These are phyloP conservation scores for Crucibulum laeve DNA, from an alignment of 768 basidiomycete species.

Conservation along the genomic window DNA sequence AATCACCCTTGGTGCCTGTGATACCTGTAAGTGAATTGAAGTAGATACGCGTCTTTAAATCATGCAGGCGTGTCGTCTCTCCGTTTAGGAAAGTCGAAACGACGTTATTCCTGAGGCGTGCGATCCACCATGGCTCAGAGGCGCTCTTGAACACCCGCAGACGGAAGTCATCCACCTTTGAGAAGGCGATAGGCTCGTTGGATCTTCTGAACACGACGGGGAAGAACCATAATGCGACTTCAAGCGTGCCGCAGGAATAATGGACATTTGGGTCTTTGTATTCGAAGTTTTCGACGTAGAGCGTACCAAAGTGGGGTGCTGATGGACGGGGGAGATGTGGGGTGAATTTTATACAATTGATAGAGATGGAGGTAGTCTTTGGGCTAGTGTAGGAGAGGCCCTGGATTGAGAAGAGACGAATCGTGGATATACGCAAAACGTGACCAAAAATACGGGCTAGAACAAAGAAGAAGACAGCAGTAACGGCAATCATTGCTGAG, in stretches of 20 bases:
- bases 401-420: background rate
- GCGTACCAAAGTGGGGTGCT: slow-evolving; percentile 25
- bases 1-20: slow-evolving; percentile 3
- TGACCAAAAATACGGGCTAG: background rate
- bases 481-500: too few relatives aligned
- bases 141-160: slow-evolving; percentile 27
- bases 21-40: slow-evolving; percentile 16
- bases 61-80: slow-evolving; percentile 32
- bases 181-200: slow-evolving; percentile 27
- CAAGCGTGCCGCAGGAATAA: slow-evolving; percentile 14
- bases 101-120: slow-evolving; percentile 29
- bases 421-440: background rate
- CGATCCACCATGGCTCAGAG: slow-evolving; percentile 32
- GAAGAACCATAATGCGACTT: slow-evolving; percentile 29
- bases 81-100: slow-evolving; percentile 34
- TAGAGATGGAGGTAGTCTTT: slow-evolving; percentile 12
- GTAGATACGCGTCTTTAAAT: slow-evolving; percentile 27
- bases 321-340: slow-evolving; percentile 23
- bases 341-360: slow-evolving; percentile 11
- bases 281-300: slow-evolving; percentile 20
- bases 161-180: slow-evolving; percentile 30
- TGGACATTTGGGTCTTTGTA: slow-evolving; percentile 23
- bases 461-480: background rate
- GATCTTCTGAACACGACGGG: slow-evolving; percentile 32
- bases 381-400: slow-evolving; percentile 9